phyloP scores from a whole-genome alignment of 495 filamentous ascomycete species.

The Daldinia vernicosa region DNA sequence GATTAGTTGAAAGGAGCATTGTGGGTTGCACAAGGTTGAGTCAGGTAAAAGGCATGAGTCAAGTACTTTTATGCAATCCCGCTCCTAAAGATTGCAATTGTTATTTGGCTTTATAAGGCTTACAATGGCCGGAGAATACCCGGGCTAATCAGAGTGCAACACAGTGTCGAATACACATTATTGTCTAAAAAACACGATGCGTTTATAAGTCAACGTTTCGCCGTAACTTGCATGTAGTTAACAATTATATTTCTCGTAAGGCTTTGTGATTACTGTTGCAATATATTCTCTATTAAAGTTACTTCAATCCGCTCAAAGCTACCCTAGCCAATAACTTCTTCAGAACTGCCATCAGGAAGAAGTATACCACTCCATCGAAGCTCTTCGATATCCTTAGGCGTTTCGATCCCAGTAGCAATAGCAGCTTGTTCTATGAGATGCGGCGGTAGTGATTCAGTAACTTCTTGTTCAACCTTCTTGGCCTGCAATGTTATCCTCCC shows the following conservation, averaged over 20 bases:
- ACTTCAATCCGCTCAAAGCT: too few species aligned
- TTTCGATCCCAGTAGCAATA: too few species aligned
- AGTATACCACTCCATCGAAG: too few species aligned
- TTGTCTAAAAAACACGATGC: neutral
- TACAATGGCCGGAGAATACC: neutral
- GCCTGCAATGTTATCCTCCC: too few species aligned
- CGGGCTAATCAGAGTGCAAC: neutral
- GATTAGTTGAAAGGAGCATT: slow-evolving; percentile 44
- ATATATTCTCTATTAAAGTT: too few species aligned
- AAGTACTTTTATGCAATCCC: slow-evolving; percentile 45
- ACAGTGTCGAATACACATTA: neutral
- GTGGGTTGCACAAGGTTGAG: slow-evolving; percentile 45
- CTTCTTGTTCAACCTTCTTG: too few species aligned
- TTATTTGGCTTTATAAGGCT: slow-evolving; percentile 17
- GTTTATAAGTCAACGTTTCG: neutral
- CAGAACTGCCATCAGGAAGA: too few species aligned
- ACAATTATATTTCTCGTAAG: neutral
- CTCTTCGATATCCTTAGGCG: too few species aligned
- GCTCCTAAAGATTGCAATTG: slow-evolving; percentile 20
- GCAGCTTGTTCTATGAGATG: too few species aligned
- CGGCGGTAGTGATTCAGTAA: too few species aligned
- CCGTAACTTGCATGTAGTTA: neutral
- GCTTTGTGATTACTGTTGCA: too few species aligned
- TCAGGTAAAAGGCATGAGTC: slow-evolving; percentile 47
- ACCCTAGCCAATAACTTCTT: too few species aligned